Base-by-base conservation (phyloP, 1,139 yeast genomes). In the Wickerhamomyces sp. region DNA sequence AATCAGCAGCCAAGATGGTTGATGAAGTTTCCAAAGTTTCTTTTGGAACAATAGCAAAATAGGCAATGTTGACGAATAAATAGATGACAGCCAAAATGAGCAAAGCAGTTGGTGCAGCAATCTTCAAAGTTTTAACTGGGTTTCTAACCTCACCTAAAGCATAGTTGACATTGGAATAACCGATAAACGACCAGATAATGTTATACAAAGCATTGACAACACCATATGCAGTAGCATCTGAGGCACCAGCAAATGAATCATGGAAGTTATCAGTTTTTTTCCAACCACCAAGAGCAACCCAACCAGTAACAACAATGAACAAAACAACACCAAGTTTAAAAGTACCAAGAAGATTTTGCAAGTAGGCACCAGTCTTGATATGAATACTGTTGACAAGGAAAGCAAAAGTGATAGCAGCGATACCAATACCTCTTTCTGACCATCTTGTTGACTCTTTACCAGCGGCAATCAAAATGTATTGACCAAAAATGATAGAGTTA, bases 201-300 rank as follows among this genome's bases (percentile, higher is more conserved):
- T 81, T 82, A 62, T 82, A 82, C 38, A 83, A 67, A 8, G 91
- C 85, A 51, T 78, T 82, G 40, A 82, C 91, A 33, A 82, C 69
- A 41, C 91, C 91, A 52, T 75, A 83, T 6, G 83, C 89, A 24
- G 78, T 66, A n/a, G 87, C 82, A 31, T 70, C 56, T 19, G 59
- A 50, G 13, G 68, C 57, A 27, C 86, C 85, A 5, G 54, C 59
- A 51, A 83, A 83, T 3, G 87, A 75, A 52, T 82, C 57, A 26
- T 52, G 48, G 58, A 82, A 81, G 52, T 81, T 81, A 45, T 75
- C 75, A 25, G 79, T 80, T 43, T 65, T 65, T 44, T 55, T 59
- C 55, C 86, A 84, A 24, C 85, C 86, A 37, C 80, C 86, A 34
- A 84, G 67, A 3, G 89, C 93, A 20, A 81, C 87, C 83, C 88